Evolutionary conservation across 306 rosid species (phyloP).

Genomic region (Fragaria ananassa): DNA sequence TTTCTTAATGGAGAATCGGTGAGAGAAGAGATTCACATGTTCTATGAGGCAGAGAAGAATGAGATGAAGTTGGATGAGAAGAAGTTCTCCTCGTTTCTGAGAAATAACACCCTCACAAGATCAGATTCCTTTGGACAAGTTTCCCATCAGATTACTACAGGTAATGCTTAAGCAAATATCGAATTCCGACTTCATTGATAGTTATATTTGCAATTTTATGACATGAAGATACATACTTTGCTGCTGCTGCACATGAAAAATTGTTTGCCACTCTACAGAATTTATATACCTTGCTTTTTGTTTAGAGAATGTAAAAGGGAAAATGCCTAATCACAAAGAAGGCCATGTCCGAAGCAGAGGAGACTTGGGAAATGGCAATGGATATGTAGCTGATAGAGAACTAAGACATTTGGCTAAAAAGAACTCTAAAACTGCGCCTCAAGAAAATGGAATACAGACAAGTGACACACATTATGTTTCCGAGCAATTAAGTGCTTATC

Average conservation of each 20-base stretch:
- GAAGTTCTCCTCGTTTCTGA: slow-evolving; percentile 35
- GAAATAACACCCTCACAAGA: slow-evolving; percentile 29
- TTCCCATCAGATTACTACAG: slow-evolving; percentile 38
- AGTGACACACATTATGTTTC: slow-evolving; percentile 40
- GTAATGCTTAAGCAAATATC: slow-evolving; percentile 38
- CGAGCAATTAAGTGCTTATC: slow-evolving; percentile 52
- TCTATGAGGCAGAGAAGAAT: slow-evolving; percentile 50
- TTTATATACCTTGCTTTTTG: slow-evolving; percentile 29
- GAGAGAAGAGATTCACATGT: slow-evolving; percentile 77
- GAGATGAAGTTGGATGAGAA: slow-evolving; percentile 33
- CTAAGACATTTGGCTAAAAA: slow-evolving; percentile 30
- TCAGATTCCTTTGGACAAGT: slow-evolving; percentile 30
- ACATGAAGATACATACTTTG: background rate
- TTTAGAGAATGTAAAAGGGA: slow-evolving; percentile 57
- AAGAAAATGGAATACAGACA: slow-evolving; percentile 35
- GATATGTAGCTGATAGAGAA: slow-evolving; percentile 42
- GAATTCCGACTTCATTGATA: background rate
- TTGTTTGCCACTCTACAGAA: background rate
- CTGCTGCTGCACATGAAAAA: background rate
- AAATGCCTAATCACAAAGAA: slow-evolving; percentile 28
- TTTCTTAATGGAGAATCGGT: slow-evolving; percentile 44
- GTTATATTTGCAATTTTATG: background rate
- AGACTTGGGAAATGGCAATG: slow-evolving; percentile 38
- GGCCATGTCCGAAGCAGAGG: slow-evolving; percentile 35
- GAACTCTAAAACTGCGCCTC: slow-evolving; percentile 29